Evolutionary conservation across 169 alveolate species (phyloP).

Genomic region (Eimeria sp.): DNA sequence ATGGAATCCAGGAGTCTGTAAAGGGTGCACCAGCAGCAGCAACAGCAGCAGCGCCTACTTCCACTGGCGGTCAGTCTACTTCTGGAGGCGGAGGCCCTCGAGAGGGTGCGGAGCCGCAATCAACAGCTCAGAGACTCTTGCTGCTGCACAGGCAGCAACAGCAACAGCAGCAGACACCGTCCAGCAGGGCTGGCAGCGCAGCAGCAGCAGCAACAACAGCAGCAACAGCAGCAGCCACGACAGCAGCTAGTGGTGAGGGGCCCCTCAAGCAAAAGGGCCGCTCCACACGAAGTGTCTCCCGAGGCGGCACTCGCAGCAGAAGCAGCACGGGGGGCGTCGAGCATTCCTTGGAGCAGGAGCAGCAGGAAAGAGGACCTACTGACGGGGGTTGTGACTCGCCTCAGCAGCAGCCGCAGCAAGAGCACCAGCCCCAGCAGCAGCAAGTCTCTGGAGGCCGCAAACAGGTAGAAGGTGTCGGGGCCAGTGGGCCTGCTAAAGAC

Average conservation of each 20-base stretch:
- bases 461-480: slow-evolving; percentile 22
- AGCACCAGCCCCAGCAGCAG: slow-evolving; percentile 27
- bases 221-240: neutral
- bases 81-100: slow-evolving; percentile 3
- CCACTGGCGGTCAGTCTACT: neutral
- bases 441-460: slow-evolving; percentile 24
- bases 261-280: slow-evolving; percentile 2
- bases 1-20: neutral
- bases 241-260: neutral
- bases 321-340: slow-evolving; percentile 41
- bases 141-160: slow-evolving; percentile 16
- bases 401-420: slow-evolving; percentile 49
- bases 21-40: slow-evolving; percentile 9
- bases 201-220: neutral
- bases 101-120: neutral
- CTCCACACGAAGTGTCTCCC: slow-evolving; percentile 11
- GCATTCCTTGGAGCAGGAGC: slow-evolving; percentile 13
- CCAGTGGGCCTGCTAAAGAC: neutral
- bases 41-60: neutral
- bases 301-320: slow-evolving; percentile 1
- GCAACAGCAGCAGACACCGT: neutral
- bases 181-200: slow-evolving; percentile 25
- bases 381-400: neutral
- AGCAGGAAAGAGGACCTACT: neutral
- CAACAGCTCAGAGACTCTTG: neutral